phyloP scores from a whole-genome alignment of 331 rosid species.

The Spiraea crenata region DNA sequence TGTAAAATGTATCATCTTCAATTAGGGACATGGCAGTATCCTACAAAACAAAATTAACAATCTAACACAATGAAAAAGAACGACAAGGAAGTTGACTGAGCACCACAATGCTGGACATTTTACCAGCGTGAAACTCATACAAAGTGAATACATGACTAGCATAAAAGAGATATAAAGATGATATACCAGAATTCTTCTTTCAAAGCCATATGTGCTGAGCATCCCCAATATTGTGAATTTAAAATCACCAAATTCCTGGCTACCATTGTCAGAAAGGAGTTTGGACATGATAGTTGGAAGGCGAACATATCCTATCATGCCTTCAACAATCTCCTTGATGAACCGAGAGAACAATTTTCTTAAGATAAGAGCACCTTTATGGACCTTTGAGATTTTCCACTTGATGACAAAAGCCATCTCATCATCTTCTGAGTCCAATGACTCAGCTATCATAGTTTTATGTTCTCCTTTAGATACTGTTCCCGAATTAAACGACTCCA shows the following conservation, averaged over 20 bases:
- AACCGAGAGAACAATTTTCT: slow-evolving; percentile 75
- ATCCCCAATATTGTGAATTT: slow-evolving; percentile 89
- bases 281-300: slow-evolving; percentile 93
- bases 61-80: slow-evolving; percentile 22
- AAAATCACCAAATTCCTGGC: slow-evolving; percentile 94
- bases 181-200: slow-evolving; percentile 92
- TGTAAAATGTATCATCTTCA: slow-evolving; percentile 90
- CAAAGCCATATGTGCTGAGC: slow-evolving; percentile 94
- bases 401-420: slow-evolving; percentile 46
- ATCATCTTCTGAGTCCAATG: slow-evolving; percentile 41
- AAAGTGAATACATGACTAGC: slow-evolving; percentile 1
- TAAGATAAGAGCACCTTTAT: slow-evolving; percentile 50
- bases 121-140: too few relatives aligned
- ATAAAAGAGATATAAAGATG: background rate
- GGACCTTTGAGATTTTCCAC: slow-evolving; percentile 74
- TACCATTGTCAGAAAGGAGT: slow-evolving; percentile 91
- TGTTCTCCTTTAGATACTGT: slow-evolving; percentile 38
- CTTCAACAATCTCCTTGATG: slow-evolving; percentile 94
- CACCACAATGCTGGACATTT: too few relatives aligned
- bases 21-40: slow-evolving; percentile 93
- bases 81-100: background rate
- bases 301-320: slow-evolving; percentile 93
- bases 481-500: slow-evolving; percentile 53
- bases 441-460: slow-evolving; percentile 40
- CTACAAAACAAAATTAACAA: slow-evolving; percentile 33